Base-by-base conservation (phyloP, 768 basidiomycete genomes). In the Collybia mongolica region DNA sequence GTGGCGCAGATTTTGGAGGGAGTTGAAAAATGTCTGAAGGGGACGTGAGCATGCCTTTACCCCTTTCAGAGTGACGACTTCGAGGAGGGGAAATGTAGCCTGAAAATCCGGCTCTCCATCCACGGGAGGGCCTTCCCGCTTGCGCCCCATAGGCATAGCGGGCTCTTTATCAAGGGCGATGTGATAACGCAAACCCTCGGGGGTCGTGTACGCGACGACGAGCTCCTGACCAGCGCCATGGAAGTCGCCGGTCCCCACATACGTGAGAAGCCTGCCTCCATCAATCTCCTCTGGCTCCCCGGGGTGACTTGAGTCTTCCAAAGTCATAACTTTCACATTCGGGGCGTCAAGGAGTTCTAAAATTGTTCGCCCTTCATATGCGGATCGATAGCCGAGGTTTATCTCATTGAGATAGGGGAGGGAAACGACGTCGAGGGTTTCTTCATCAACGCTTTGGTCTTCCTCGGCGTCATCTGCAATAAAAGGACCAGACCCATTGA, bases 401-500 rank as follows among this genome's bases (percentile, higher is more conserved):
- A 83, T 54, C 2, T 68, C 57, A 19, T 59, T 64, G 26, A 80
- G 73, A 29, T 57, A 26, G 3, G 67, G 72, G 19, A 80, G 73
- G 2, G 59, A 36, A 20, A 76, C 60, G 3, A 72, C 64, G 15
- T 55, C 57, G 17, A 64, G 49, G 41, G 64, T 62, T n/a, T 58
- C 60, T 6, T 52, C 51, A 35, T 49, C 17, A 14, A 54, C 40
- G 22, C 39, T 54, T 17, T 45, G 56, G 14, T 36, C 50, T 18
- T 60, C 62, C 44, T 59, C 66, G 44, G 62, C 57, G 39, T 63
- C 60, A 14, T 64, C 56, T 7, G 64, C 60, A 20, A 66, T 32
- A 6, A 53, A 48, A 15, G 75, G 72, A 0, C 80, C 83, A 9
- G 81, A 83, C 39, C 75, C 77, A 46, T 68, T 71, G 23, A 86